Evolutionary conservation across 352 stramenopile genomes (phyloP).

Genomic region (Albugo candida): DNA sequence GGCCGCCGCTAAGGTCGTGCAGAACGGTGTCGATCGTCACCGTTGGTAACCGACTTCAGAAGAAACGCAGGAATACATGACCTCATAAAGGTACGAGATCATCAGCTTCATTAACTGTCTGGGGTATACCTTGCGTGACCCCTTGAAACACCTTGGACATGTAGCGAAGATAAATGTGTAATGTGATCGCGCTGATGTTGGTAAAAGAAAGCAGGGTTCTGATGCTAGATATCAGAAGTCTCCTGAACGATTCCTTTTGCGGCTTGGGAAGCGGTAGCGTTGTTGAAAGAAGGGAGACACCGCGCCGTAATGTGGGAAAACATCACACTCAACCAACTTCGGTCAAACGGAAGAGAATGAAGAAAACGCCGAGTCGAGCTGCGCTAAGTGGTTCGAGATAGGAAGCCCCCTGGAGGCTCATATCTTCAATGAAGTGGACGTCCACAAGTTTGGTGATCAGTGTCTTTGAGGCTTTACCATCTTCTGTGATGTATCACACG

Average conservation of each 20-base stretch:
- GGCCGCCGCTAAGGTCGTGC: slow-evolving; percentile 30
- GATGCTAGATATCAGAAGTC: slow-evolving; percentile 86
- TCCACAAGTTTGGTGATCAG: slow-evolving; percentile 85
- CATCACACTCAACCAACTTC: slow-evolving; percentile 66
- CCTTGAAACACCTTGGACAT: slow-evolving; percentile 87
- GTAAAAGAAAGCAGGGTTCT: slow-evolving; percentile 77
- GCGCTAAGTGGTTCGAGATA: slow-evolving; percentile 82
- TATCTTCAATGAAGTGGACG: slow-evolving; percentile 82
- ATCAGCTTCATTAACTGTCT: slow-evolving; percentile 66
- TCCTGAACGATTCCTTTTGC: slow-evolving; percentile 50
- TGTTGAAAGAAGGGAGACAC: slow-evolving; percentile 70
- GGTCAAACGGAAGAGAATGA: slow-evolving; percentile 85
- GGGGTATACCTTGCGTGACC: slow-evolving; percentile 59
- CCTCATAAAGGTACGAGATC: slow-evolving; percentile 79
- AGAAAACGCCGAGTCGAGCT: slow-evolving; percentile 86
- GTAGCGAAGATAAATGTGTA: slow-evolving; percentile 89
- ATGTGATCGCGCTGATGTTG: slow-evolving; percentile 83
- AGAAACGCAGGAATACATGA: slow-evolving; percentile 83
- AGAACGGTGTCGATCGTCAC: slow-evolving; percentile 77
- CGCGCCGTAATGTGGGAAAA: slow-evolving; percentile 82
- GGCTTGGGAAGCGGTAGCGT: slow-evolving; percentile 61
- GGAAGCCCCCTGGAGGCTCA: slow-evolving; percentile 83
- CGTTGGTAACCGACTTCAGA: slow-evolving; percentile 84
- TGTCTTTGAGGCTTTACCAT: slow-evolving; percentile 90
- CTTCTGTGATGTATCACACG: slow-evolving; percentile 86